Evolutionary conservation across 257 asterid genomes (phyloP), one percentile per base, ranked within the genome.

Genomic region (Solanum microdontum): DNA sequence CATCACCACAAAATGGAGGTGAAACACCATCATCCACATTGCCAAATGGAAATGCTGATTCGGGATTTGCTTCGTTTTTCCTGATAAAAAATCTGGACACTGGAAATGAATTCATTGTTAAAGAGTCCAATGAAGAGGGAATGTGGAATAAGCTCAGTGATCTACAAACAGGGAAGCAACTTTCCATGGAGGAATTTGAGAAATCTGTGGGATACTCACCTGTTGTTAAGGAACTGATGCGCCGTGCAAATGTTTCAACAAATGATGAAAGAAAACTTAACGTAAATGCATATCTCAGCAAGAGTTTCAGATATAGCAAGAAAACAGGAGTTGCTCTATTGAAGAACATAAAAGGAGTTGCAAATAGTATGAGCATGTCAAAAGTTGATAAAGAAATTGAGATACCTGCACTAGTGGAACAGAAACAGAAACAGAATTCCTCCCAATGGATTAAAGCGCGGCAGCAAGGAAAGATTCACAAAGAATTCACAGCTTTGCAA

Each of bases 21-120:
- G 69, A 82, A 30, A 36, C 55, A 74, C 43, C 88, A 15, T 51
- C 88, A 70, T 86, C 90, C 19, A 58, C 87, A 14, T 86, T 86
- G 58, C 34, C 90, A 8, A 91, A 93, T 6, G 92, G 90, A 1
- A 89, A 90, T 14, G 43, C 85, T 82, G 85, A 82, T 45, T 48
- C 24, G 9, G 85, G 85, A 82, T 33, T 93, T 8, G 93, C 92
- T 76, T 91, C 99, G 1, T 90, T 94, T 74, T 96, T 96, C 92
- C 89, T 97, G 92, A 89, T 89, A 74, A 89, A 89, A 76, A 89
- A 89, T 75, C 58, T 89, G 37, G 91, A 89, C 86, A 89, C 91
- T 3, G 91, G 91, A 13, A 89, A 87, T 21, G 91, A 89, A 87
- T 89, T 89, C 62, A 89, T 89, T 4, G 87, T 89, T 4, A 89